Conservation (phyloP, 208 protist species). For the Crithidia expoeki region DNA sequence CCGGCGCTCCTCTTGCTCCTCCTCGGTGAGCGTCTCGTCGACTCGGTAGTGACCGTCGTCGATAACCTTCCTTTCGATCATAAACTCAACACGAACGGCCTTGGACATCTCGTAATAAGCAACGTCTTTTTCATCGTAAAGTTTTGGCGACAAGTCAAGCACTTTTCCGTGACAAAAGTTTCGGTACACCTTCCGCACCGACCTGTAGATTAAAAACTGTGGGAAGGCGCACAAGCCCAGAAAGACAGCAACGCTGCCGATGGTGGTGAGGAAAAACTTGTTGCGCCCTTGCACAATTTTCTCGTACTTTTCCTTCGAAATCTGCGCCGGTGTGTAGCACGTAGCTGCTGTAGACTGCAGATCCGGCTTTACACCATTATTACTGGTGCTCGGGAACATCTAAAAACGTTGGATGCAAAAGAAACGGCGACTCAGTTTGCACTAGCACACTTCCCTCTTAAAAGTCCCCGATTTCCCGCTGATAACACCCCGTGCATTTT, state of each 20-base stretch:
- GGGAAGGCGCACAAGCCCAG: slow-evolving; percentile 52
- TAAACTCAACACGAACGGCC: slow-evolving; percentile 74
- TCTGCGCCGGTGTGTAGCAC: slow-evolving; percentile 49
- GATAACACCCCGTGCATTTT: background rate
- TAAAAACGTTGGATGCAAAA: background rate
- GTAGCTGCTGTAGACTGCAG: slow-evolving; percentile 15
- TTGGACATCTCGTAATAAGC: slow-evolving; percentile 77
- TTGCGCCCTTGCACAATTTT: slow-evolving; percentile 70
- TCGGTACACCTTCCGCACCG: slow-evolving; percentile 48
- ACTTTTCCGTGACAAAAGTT: slow-evolving; percentile 65
- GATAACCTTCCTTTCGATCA: slow-evolving; percentile 67
- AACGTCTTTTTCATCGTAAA: slow-evolving; percentile 73
- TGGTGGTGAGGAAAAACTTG: slow-evolving; percentile 62
- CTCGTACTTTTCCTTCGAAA: slow-evolving; percentile 82
- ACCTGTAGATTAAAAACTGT: slow-evolving; percentile 63
- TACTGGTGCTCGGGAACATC: slow-evolving; percentile 24
- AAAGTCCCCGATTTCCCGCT: background rate
- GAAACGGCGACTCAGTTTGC: background rate
- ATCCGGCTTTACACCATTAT: slow-evolving; percentile 24
- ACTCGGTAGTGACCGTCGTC: slow-evolving; percentile 74
- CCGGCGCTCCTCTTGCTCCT: slow-evolving; percentile 58
- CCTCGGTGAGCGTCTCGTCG: slow-evolving; percentile 54
- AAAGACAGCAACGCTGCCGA: slow-evolving; percentile 44
- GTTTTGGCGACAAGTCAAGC: slow-evolving; percentile 81
- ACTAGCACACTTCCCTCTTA: no score